A percentile compares a stretch with the other conserved stretches of the same genome.
Evolutionary conservation across 345 rosid species (phyloP).

Genomic region (Boechera retrofracta): DNA sequence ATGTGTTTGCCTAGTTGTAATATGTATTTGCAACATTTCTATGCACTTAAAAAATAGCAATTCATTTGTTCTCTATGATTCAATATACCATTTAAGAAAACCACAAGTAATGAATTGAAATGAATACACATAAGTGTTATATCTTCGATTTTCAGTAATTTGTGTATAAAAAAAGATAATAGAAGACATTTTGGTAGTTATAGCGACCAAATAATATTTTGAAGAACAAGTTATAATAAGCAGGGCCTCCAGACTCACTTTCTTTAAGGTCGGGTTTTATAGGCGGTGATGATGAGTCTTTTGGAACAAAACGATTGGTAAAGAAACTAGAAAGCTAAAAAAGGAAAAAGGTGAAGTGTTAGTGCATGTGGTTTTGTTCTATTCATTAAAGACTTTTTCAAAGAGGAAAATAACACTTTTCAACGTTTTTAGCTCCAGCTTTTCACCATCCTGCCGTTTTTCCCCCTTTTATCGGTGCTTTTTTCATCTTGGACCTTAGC

Average conservation of each 20-base stretch:
- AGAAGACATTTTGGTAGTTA: background rate
- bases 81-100: background rate
- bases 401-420: constrained; percentile 23
- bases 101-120: background rate
- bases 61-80: background rate
- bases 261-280: background rate
- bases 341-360: background rate
- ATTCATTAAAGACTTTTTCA: constrained; percentile 1
- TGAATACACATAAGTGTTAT: background rate
- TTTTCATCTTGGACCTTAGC: constrained; percentile 13
- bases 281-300: constrained; percentile 19
- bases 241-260: background rate
- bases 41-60: background rate
- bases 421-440: constrained; percentile 29
- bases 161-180: background rate
- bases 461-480: background rate
- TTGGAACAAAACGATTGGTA: constrained; percentile 16
- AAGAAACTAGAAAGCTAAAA: constrained; percentile 23
- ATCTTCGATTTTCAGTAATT: background rate
- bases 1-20: background rate
- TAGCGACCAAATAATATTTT: background rate
- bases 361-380: constrained; percentile 35
- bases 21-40: background rate
- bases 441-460: constrained; percentile 33
- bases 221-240: too few relatives aligned